Evolutionary conservation across 768 basidiomycete genomes (phyloP), one percentile per base, ranked within the genome.

Genomic region (Hypholoma sublateritium): DNA sequence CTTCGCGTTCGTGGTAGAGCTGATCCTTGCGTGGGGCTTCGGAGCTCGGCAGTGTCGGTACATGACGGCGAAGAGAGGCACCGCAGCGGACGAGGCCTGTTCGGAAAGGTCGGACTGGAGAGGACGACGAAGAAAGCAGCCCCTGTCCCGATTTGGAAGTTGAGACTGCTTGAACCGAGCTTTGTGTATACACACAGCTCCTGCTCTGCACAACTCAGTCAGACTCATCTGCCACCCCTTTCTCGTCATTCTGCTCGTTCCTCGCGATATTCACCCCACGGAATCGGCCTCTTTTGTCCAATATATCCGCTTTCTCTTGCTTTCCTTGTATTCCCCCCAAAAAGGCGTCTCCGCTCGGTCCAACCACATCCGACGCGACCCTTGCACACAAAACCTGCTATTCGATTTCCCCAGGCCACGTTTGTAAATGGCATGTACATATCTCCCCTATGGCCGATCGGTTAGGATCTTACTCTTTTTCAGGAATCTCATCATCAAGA

Each of bases 401-500:
- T 55, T 39, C 55, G 41, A 57, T 34, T 62, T 58, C 42, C 58
- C 55, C 43, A 45, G 42, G 45, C 35, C 44, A 47, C 39, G 42
- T 53, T 56, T 42, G 56, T 37, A 49, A 36, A 73, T 74, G 73
- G 72, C 72, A 56, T 56, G 63, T 44, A 19, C 42, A 12, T 22
- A 39, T 24, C 43, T 36, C 28, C 25, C 22, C 28, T 47, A 49
- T 53, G 61, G 65, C 65, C 65, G 61, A 62, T 62, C 62, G 43
- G 59, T 21, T n/a, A 46, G 25, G 66, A 70, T 72, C 67, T 57
- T 53, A 56, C 58, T 32, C 36, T 56, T 52, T 54, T 56, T 49
- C 69, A 91, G 88, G 87, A 89, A 60, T 70, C 84, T 45, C 80
- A 78, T 62, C 77, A 82, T 64, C 87, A 89, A 74, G 96, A 99